Evolutionary conservation across 169 alveolate genomes (phyloP).

Genomic region (Eimeria mitis): DNA sequence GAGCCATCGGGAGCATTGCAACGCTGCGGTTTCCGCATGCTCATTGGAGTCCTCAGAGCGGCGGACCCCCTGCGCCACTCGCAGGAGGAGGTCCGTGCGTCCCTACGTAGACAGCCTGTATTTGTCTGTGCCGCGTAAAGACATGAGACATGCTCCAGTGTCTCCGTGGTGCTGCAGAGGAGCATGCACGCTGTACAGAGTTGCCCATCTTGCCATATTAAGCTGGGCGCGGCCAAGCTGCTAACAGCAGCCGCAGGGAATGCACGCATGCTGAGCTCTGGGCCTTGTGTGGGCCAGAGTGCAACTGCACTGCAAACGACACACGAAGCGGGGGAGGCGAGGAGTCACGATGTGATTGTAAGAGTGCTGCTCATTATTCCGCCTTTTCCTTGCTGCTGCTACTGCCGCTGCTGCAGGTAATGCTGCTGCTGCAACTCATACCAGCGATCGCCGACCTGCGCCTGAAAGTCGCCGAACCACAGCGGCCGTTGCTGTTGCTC

Average conservation of each 20-base stretch:
- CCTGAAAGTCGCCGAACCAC: slow-evolving; percentile 43
- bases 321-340: neutral
- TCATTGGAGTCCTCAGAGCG: slow-evolving; percentile 41
- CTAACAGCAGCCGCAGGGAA: neutral
- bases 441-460: slow-evolving; percentile 60
- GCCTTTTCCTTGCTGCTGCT: neutral
- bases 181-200: neutral
- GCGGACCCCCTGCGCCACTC: slow-evolving; percentile 61
- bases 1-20: slow-evolving; percentile 64
- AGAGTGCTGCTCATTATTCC: neutral
- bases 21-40: slow-evolving; percentile 50
- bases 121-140: too few relatives aligned
- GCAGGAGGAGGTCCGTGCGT: slow-evolving; percentile 33
- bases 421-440: slow-evolving; percentile 21
- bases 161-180: neutral
- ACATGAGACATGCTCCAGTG: too few relatives aligned
- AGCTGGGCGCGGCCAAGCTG: neutral
- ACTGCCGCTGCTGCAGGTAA: slow-evolving; percentile 18
- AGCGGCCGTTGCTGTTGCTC: slow-evolving; percentile 47
- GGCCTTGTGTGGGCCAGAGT: neutral
- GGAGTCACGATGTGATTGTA: neutral
- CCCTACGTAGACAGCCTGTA: too few relatives aligned
- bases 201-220: neutral
- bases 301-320: neutral
- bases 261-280: neutral